Evolutionary conservation across 805 yeast species (phyloP).

Genomic region (Wickerhamiella azymoides): DNA sequence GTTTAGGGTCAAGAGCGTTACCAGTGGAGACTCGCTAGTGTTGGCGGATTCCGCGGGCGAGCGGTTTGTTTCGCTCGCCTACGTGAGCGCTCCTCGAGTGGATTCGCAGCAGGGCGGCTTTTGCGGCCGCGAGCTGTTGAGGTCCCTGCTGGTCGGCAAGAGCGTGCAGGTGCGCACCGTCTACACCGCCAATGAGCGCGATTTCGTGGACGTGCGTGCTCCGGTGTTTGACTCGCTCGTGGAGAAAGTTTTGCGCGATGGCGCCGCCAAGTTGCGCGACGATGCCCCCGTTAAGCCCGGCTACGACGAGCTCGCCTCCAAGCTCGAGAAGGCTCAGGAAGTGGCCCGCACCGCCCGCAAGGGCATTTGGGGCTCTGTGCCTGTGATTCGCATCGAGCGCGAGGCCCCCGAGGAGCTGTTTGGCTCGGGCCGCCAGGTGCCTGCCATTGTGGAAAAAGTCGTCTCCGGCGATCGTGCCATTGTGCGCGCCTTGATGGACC

Average conservation of each 20-base stretch:
- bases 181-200: slow-evolving; percentile 39
- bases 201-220: slow-evolving; percentile 56
- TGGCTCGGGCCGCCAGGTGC: slow-evolving; percentile 29
- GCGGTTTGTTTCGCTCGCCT: slow-evolving; percentile 48
- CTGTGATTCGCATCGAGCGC: slow-evolving; percentile 20
- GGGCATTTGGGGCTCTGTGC: slow-evolving; percentile 40
- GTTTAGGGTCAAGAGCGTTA: slow-evolving; percentile 6
- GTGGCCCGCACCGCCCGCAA: slow-evolving; percentile 36
- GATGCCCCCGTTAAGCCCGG: slow-evolving; percentile 30
- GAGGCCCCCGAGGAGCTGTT: slow-evolving; percentile 16
- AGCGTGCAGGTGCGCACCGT: slow-evolving; percentile 42
- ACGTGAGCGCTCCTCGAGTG: slow-evolving; percentile 44
- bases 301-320: slow-evolving; percentile 29
- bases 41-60: slow-evolving; percentile 26
- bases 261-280: slow-evolving; percentile 49
- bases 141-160: slow-evolving; percentile 52
- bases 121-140: slow-evolving; percentile 46
- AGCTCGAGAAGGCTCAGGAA: slow-evolving; percentile 25
- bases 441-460: slow-evolving; percentile 59
- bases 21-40: slow-evolving; percentile 4
- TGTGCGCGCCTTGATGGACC: slow-evolving; percentile 38
- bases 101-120: slow-evolving; percentile 33
- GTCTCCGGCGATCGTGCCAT: slow-evolving; percentile 68
- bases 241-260: slow-evolving; percentile 41
- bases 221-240: slow-evolving; percentile 49